Evolutionary conservation across 345 rosid species (phyloP).

Genomic region (Gossypioides kirkii): DNA sequence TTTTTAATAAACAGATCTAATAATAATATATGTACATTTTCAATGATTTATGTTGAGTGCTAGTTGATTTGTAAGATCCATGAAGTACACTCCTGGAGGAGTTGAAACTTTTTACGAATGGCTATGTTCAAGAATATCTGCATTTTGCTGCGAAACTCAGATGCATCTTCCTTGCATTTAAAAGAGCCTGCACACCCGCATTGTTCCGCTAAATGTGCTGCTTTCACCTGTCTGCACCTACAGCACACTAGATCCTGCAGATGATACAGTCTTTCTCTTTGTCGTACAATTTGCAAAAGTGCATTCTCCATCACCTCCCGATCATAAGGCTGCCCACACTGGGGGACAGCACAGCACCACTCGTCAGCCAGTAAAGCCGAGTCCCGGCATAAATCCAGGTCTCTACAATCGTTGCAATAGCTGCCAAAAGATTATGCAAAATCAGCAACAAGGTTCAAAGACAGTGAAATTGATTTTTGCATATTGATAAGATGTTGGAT

Average conservation of each 20-base stretch:
- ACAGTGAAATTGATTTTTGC: neutral
- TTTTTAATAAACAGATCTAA: neutral
- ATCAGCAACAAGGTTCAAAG: constrained; percentile 14
- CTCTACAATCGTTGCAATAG: constrained; percentile 89
- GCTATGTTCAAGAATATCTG: constrained; percentile 9
- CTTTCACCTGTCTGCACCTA: constrained; percentile 89
- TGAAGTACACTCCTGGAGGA: constrained; percentile 6
- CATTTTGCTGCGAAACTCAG: neutral
- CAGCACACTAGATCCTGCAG: constrained; percentile 79
- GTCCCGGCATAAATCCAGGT: constrained; percentile 82
- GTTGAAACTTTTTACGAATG: constrained; percentile 4
- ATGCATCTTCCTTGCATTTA: constrained; percentile 10
- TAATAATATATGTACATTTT: neutral
- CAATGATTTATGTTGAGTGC: constrained; percentile 8
- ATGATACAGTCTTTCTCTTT: constrained; percentile 76
- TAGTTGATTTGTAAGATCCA: constrained; percentile 12
- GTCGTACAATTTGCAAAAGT: constrained; percentile 79
- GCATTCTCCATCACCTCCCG: constrained; percentile 73
- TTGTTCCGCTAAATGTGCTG: constrained; percentile 74
- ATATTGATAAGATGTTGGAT: neutral
- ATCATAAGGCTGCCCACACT: constrained; percentile 82
- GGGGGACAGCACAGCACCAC: constrained; percentile 71
- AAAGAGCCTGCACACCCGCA: constrained; percentile 81
- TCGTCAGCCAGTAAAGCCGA: constrained; percentile 57
- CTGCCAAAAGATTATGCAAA: constrained; percentile 34